A percentile compares a stretch with the other conserved stretches of the same genome.
Conservation (phyloP, 495 filamentous ascomycete genomes). For the Tricharina praecox region DNA sequence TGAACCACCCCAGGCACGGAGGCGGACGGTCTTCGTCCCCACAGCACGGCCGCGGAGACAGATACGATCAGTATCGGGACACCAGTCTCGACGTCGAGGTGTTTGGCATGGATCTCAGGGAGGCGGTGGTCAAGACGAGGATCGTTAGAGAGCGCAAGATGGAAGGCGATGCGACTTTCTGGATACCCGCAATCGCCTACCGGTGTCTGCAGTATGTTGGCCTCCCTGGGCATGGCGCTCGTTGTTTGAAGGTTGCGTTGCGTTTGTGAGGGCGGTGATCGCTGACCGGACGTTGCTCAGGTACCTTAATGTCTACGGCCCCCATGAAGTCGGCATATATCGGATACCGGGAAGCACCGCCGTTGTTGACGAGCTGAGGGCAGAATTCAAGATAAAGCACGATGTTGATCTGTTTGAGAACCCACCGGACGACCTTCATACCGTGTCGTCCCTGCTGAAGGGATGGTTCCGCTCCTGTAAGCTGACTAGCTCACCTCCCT, state of each 20-base stretch:
- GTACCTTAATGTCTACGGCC: conserved; percentile 26
- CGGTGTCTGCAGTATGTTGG: conserved; percentile 27
- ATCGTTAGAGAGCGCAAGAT: conserved; percentile 23
- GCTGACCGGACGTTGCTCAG: conserved; percentile 8
- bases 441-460: conserved; percentile 25
- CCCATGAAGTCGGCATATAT: conserved; percentile 25
- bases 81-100: conserved; percentile 26
- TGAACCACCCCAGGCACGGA: neutral
- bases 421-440: conserved; percentile 25
- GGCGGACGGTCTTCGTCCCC: conserved; percentile 3
- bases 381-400: conserved; percentile 24
- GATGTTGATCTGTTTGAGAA: conserved; percentile 27
- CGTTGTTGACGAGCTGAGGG: conserved; percentile 25
- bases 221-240: too few species aligned
- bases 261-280: too few species aligned
- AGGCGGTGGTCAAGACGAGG: conserved; percentile 22
- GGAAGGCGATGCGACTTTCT: conserved; percentile 22
- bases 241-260: too few species aligned
- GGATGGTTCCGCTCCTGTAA: conserved; percentile 25
- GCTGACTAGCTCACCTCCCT: neutral
- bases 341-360: conserved; percentile 24
- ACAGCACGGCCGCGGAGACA: neutral
- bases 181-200: conserved; percentile 27
- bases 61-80: conserved; percentile 10
- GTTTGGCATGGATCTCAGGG: conserved; percentile 24